A percentile compares a stretch with the other conserved stretches of the same genome.
phyloP scores from a whole-genome alignment of 1,284 basidiomycete genomes.

The Apiotrichum gamsii region DNA sequence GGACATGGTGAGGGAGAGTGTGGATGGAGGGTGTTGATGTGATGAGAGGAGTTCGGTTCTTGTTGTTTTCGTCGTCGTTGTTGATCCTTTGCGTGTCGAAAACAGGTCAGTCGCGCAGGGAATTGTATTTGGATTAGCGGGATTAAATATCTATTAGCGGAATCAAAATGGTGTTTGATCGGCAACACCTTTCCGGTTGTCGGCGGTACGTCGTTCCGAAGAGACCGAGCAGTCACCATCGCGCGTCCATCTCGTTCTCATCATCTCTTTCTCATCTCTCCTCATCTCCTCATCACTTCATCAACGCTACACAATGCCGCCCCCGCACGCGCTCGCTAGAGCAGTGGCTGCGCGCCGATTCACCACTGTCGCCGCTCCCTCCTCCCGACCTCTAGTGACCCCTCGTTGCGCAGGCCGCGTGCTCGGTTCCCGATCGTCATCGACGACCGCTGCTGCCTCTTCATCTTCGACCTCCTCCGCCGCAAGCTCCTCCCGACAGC shows the following conservation, averaged over 20 bases:
- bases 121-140: not conserved
- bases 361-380: not conserved
- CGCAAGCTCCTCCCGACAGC: constrained; percentile 4
- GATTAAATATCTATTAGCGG: constrained; percentile 6
- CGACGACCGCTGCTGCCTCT: not conserved
- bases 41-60: not conserved
- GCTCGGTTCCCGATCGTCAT: not conserved
- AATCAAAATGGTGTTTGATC: constrained; percentile 21
- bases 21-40: constrained; percentile 1
- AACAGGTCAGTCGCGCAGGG: constrained; percentile 5
- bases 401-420: too few relatives aligned
- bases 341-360: too few relatives aligned
- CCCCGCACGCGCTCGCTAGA: constrained; percentile 5
- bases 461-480: too few relatives aligned
- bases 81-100: too few relatives aligned
- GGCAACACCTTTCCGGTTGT: too few relatives aligned
- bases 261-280: not conserved
- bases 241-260: not conserved
- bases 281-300: not conserved
- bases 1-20: constrained; percentile 30
- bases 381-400: not conserved
- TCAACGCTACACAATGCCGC: constrained; percentile 1
- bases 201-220: too few relatives aligned
- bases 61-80: constrained; percentile 1
- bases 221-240: too few relatives aligned